Conservation (phyloP, 129 eudicot species). For the Tanacetum coccineum region DNA sequence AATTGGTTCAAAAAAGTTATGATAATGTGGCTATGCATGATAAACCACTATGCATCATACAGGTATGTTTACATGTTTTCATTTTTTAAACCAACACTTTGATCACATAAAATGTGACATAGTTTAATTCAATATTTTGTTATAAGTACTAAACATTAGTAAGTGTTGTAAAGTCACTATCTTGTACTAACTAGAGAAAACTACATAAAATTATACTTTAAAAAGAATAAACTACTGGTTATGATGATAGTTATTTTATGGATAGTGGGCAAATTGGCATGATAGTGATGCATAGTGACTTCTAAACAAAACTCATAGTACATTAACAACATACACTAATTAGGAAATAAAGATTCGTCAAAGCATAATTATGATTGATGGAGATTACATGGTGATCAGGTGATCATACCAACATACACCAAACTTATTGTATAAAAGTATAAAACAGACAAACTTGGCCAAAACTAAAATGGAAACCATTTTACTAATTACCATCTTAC, state of each 20-base stretch:
- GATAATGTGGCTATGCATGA: slow-evolving; percentile 41
- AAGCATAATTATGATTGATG: not conserved
- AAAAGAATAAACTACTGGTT: not conserved
- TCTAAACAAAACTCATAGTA: not conserved
- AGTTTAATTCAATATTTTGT: too few species aligned
- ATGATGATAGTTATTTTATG: not conserved
- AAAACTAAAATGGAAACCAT: not conserved
- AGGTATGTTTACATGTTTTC: slow-evolving; percentile 37
- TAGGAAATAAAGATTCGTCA: not conserved
- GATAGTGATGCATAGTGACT: not conserved
- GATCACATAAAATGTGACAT: too few species aligned
- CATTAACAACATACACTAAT: not conserved
- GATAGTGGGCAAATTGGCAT: not conserved
- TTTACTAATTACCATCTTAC: too few species aligned
- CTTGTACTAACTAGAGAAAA: too few species aligned
- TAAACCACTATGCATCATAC: slow-evolving; percentile 62
- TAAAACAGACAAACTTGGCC: not conserved
- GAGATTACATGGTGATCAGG: slow-evolving; percentile 7
- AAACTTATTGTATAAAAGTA: not conserved
- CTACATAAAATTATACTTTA: not conserved
- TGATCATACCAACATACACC: slow-evolving; percentile 20
- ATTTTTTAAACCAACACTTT: too few species aligned
- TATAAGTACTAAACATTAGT: too few species aligned
- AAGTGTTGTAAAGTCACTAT: too few species aligned
- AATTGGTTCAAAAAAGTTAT: slow-evolving; percentile 43